Conservation (phyloP, 2,329 filamentous ascomycete genomes). For the Didymella keratinophila region DNA sequence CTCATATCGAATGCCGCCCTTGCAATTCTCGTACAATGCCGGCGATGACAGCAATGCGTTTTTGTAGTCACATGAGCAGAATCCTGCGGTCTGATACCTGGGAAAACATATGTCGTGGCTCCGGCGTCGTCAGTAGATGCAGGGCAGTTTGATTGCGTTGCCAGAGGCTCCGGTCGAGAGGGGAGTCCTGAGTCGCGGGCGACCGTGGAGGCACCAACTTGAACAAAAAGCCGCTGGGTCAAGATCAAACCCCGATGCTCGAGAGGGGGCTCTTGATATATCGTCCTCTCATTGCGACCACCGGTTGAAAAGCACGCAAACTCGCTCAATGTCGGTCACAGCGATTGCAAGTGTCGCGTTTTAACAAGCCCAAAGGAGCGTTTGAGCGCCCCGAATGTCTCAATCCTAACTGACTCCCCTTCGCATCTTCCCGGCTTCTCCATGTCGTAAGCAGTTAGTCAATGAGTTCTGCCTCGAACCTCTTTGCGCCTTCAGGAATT, state of each 20-base stretch:
- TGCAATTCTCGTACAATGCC: neutral
- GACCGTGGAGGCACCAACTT: neutral
- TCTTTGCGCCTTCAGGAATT: conserved; percentile 70
- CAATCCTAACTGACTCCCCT: no score
- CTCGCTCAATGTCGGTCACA: conserved; percentile 11
- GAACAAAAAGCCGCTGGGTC: neutral
- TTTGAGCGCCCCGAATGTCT: neutral
- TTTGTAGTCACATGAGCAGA: neutral
- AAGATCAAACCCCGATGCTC: no score
- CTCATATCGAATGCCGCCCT: conserved; percentile 9
- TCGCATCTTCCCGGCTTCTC: neutral
- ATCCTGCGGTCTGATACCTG: conserved; percentile 15
- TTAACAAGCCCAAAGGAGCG: neutral
- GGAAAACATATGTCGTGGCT: neutral
- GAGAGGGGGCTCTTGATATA: conserved; percentile 1
- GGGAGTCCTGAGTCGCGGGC: neutral
- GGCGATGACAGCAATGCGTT: neutral
- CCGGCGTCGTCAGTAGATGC: conserved; percentile 5
- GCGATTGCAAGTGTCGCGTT: neutral
- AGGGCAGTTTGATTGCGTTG: conserved; percentile 8
- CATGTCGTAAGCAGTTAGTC: conserved; percentile 6
- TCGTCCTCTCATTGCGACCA: neutral
- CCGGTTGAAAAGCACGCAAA: conserved; percentile 11
- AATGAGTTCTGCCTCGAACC: conserved; percentile 62
- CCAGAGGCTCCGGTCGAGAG: neutral